These are phyloP conservation scores for Erodium trifolium DNA, from an alignment of 441 rosid species.

Conservation along the genomic window DNA sequence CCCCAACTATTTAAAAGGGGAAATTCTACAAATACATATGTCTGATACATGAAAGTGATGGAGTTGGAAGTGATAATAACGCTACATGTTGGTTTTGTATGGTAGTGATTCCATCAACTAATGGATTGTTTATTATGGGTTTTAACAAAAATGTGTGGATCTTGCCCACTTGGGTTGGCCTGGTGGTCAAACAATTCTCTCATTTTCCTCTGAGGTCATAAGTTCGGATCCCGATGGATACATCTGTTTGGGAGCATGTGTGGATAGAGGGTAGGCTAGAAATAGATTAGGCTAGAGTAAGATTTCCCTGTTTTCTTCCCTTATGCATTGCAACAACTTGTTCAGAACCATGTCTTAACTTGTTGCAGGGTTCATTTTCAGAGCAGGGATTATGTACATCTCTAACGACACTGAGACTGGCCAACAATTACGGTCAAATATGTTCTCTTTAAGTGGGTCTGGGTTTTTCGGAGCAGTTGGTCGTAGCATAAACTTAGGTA, in stretches of 20 bases:
- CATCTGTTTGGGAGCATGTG: too few relatives aligned
- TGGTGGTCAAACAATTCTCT: too few relatives aligned
- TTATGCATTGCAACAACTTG: background rate
- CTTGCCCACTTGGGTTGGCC: too few relatives aligned
- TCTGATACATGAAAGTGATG: too few relatives aligned
- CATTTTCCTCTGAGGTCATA: too few relatives aligned
- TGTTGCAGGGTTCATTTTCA: slow-evolving; percentile 55
- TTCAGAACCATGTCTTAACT: slow-evolving; percentile 24
- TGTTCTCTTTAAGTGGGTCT: slow-evolving; percentile 67
- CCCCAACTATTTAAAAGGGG: too few relatives aligned
- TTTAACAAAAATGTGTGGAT: too few relatives aligned
- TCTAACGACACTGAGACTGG: slow-evolving; percentile 35
- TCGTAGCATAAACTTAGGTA: slow-evolving; percentile 76
- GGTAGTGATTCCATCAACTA: background rate
- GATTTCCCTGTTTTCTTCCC: background rate
- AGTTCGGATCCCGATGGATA: too few relatives aligned
- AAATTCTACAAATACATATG: too few relatives aligned
- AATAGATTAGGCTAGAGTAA: too few relatives aligned
- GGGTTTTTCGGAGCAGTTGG: slow-evolving; percentile 79
- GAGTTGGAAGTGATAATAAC: too few relatives aligned
- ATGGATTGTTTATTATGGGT: background rate
- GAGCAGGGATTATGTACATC: slow-evolving; percentile 91
- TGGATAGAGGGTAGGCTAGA: too few relatives aligned
- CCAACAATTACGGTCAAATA: slow-evolving; percentile 38
- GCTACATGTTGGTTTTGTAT: background rate